phyloP scores from a whole-genome alignment of 2,329 filamentous ascomycete genomes.

The Colletotrichum truncatum region DNA sequence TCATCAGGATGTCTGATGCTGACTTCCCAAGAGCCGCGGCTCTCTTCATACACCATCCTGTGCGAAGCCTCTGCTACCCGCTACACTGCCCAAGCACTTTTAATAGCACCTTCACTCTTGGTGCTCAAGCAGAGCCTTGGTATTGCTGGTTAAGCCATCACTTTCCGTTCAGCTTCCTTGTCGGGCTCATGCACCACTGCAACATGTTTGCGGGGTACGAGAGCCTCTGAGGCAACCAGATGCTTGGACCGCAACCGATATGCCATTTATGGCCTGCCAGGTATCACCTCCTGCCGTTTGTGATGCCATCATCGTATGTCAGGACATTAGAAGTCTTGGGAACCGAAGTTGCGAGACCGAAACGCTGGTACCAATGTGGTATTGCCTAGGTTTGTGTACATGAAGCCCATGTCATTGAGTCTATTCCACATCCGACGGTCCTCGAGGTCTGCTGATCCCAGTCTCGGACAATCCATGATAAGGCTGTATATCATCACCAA shows the following conservation, averaged over 20 bases:
- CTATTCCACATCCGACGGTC: too few species aligned
- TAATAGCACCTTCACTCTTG: too few species aligned
- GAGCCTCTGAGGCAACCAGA: background rate
- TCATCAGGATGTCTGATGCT: background rate
- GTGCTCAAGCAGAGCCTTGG: background rate
- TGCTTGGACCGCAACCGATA: background rate
- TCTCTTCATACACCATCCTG: too few species aligned
- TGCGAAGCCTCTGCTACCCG: too few species aligned
- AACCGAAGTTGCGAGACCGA: background rate
- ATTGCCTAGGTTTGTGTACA: background rate
- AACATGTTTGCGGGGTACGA: constrained; percentile 3
- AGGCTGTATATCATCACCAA: too few species aligned
- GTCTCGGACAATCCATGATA: background rate
- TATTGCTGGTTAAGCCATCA: background rate
- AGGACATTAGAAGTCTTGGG: background rate
- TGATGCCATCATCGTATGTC: background rate
- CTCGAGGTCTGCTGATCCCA: too few species aligned
- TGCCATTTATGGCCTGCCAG: background rate
- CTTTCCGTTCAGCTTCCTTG: background rate
- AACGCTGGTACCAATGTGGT: background rate
- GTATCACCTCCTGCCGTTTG: background rate
- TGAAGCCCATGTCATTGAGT: background rate
- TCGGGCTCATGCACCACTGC: constrained; percentile 1
- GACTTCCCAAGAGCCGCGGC: background rate
- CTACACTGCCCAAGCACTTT: too few species aligned